Percentiles rank a stretch among this genome's conserved stretches.
These are phyloP conservation scores for Achaetomiella virescens DNA, from an alignment of 495 filamentous ascomycete species.

Conservation along the genomic window DNA sequence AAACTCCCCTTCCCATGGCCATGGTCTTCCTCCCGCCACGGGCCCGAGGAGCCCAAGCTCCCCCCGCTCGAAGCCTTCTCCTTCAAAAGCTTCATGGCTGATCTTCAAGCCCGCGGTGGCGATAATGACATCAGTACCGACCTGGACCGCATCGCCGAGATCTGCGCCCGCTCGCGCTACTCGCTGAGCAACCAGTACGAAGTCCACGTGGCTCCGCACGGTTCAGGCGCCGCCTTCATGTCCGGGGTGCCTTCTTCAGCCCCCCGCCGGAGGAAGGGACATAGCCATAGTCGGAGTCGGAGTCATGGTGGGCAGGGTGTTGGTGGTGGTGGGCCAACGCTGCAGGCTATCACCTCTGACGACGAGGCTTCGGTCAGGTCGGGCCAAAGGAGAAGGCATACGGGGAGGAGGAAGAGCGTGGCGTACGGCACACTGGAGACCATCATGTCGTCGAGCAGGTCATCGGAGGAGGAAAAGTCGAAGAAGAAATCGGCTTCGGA, in stretches of 20 bases:
- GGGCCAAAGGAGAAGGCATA: constrained; percentile 24
- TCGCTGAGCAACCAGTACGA: constrained; percentile 54
- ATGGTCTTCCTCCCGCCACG: constrained; percentile 18
- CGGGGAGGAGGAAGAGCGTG: constrained; percentile 35
- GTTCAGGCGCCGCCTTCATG: constrained; percentile 38
- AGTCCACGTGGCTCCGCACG: constrained; percentile 52
- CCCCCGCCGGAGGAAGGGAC: constrained; percentile 19
- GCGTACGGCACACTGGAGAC: constrained; percentile 52
- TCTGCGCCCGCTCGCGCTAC: constrained; percentile 50
- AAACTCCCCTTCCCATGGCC: constrained; percentile 21
- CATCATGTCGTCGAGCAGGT: constrained; percentile 51
- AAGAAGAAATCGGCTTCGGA: constrained; percentile 47
- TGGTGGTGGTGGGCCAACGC: constrained; percentile 35
- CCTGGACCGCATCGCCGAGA: constrained; percentile 53
- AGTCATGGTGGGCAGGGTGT: too few relatives aligned
- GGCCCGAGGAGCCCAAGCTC: constrained; percentile 29
- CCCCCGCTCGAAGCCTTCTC: constrained; percentile 52
- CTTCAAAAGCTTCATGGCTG: constrained; percentile 52
- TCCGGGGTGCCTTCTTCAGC: constrained; percentile 11
- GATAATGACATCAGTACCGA: constrained; percentile 39
- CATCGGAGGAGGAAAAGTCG: constrained; percentile 47
- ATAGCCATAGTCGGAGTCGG: constrained; percentile 9
- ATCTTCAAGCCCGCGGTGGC: constrained; percentile 31
- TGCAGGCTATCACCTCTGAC: constrained; percentile 45
- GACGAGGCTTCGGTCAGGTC: constrained; percentile 31